phyloP scores from a whole-genome alignment of 805 yeast genomes.

The Teunomyces aglyptinius region DNA sequence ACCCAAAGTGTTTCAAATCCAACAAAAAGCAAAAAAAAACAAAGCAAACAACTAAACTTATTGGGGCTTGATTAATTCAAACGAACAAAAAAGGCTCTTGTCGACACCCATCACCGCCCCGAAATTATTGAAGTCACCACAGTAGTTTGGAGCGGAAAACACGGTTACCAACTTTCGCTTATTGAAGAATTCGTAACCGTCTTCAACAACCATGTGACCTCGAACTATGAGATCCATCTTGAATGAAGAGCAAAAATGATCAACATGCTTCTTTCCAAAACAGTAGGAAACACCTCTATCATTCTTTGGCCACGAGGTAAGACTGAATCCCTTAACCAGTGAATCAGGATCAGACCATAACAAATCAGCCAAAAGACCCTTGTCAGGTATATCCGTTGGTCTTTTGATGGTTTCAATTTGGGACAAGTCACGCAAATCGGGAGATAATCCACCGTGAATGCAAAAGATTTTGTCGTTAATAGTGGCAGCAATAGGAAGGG shows the following conservation, averaged over 20 bases:
- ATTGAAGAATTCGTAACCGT: conserved; percentile 81
- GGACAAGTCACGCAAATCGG: conserved; percentile 59
- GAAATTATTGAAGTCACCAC: conserved; percentile 78
- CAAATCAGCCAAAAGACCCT: conserved; percentile 73
- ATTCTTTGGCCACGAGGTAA: conserved; percentile 69
- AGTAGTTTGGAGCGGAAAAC: conserved; percentile 80
- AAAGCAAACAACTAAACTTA: conserved; percentile 8
- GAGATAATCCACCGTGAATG: conserved; percentile 74
- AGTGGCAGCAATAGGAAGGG: conserved; percentile 61
- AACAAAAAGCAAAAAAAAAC: conserved; percentile 2
- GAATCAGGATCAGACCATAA: conserved; percentile 83
- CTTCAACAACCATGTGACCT: conserved; percentile 90
- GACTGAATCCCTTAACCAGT: conserved; percentile 29
- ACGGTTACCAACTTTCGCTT: conserved; percentile 73
- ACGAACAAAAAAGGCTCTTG: conserved; percentile 64
- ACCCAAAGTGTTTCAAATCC: conserved; percentile 1
- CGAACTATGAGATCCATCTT: conserved; percentile 75
- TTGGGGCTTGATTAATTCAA: conserved; percentile 64
- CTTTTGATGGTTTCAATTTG: conserved; percentile 71
- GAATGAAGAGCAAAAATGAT: conserved; percentile 60
- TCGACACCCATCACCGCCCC: conserved; percentile 79
- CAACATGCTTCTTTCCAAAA: conserved; percentile 73
- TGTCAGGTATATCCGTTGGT: conserved; percentile 83
- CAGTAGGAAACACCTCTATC: conserved; percentile 83
- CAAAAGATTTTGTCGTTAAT: conserved; percentile 58